These are phyloP conservation scores for Gossypium bickii DNA, from an alignment of 345 rosid species.

Conservation along the genomic window DNA sequence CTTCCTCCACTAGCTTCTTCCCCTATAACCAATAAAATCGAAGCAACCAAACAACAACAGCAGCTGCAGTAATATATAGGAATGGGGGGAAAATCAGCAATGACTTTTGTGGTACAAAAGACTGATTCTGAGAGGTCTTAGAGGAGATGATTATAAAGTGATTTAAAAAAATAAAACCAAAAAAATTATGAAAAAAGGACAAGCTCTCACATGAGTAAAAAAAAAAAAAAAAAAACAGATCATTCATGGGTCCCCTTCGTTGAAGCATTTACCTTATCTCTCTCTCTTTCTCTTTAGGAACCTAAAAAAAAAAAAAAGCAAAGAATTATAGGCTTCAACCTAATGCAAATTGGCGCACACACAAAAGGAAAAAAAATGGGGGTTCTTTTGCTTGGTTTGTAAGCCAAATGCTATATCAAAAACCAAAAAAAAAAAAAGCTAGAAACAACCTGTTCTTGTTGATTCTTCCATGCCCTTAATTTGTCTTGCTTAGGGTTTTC, in stretches of 20 bases:
- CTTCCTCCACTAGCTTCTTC: not conserved
- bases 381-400: not conserved
- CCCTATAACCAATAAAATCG: not conserved
- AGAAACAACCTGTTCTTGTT: conserved; percentile 17
- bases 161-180: conserved; percentile 5
- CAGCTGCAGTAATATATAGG: not conserved
- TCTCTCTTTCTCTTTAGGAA: conserved; percentile 23
- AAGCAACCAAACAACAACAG: not conserved
- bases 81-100: no score
- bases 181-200: conserved; percentile 57
- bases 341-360: no score
- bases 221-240: conserved; percentile 41
- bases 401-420: conserved; percentile 31
- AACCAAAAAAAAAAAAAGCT: not conserved
- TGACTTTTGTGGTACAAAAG: no score
- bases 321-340: not conserved
- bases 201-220: conserved; percentile 79
- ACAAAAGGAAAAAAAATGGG: no score
- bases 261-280: conserved; percentile 14
- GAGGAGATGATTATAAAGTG: conserved; percentile 20
- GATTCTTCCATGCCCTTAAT: conserved; percentile 14
- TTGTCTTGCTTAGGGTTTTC: conserved; percentile 41
- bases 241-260: conserved; percentile 69
- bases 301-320: conserved; percentile 17
- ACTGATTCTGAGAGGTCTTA: conserved; percentile 11